Percentiles rank a stretch among this genome's conserved stretches.
phyloP scores from a whole-genome alignment of 2,329 filamentous ascomycete genomes.

The Cladosporium colombiae region DNA sequence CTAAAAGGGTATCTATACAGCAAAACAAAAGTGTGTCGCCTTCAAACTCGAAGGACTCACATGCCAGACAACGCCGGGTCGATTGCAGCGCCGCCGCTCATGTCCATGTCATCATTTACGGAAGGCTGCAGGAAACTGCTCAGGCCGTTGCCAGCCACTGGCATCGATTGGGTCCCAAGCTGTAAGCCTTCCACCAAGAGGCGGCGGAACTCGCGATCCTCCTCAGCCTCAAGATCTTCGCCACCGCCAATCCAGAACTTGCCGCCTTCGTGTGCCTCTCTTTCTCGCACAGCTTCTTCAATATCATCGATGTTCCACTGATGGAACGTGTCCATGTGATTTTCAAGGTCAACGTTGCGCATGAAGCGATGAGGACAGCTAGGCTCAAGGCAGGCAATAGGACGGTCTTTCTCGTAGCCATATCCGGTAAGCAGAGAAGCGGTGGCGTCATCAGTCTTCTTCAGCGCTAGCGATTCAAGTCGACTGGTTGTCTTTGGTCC shows the following conservation, averaged over 20 bases:
- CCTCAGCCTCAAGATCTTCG: constrained; percentile 22
- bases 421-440: constrained; percentile 53
- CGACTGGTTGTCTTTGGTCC: constrained; percentile 12
- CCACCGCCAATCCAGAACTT: constrained; percentile 49
- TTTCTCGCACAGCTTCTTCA: constrained; percentile 40
- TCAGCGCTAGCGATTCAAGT: neutral
- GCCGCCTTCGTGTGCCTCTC: constrained; percentile 44
- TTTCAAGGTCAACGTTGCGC: constrained; percentile 58
- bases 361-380: constrained; percentile 58
- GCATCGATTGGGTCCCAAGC: constrained; percentile 11
- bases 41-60: neutral
- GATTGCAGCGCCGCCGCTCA: neutral
- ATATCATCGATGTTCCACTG: constrained; percentile 42
- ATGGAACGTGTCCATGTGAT: constrained; percentile 54
- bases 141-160: constrained; percentile 10
- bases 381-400: constrained; percentile 54
- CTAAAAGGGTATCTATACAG: constrained; percentile 17
- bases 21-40: neutral
- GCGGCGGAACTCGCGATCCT: constrained; percentile 14
- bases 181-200: constrained; percentile 18
- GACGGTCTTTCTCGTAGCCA: constrained; percentile 54
- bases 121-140: constrained; percentile 5
- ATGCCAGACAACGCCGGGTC: constrained; percentile 15
- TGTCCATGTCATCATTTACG: neutral
- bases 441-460: neutral